phyloP scores from a whole-genome alignment of 495 filamentous ascomycete genomes.

The Halenospora varia region DNA sequence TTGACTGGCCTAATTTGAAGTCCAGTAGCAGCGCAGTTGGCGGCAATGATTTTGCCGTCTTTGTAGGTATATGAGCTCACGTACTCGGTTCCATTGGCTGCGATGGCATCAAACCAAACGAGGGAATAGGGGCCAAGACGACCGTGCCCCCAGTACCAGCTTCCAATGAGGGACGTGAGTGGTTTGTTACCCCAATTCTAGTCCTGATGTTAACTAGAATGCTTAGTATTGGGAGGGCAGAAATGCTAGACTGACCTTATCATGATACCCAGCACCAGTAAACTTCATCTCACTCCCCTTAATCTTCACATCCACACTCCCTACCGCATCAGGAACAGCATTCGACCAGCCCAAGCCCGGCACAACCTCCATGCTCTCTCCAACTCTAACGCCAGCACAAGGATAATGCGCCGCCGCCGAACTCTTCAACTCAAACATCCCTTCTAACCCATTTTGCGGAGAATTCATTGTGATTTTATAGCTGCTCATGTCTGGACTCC shows the following conservation, averaged over 20 bases:
- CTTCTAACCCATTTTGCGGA: slow-evolving; percentile 5
- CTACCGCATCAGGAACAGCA: slow-evolving; percentile 31
- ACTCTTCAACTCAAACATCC: slow-evolving; percentile 7
- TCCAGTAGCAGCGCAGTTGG: slow-evolving; percentile 3
- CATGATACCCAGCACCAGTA: slow-evolving; percentile 37
- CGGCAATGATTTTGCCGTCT: slow-evolving; percentile 22
- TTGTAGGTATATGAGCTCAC: slow-evolving; percentile 31
- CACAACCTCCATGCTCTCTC: slow-evolving; percentile 24
- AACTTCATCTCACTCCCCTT: slow-evolving; percentile 29
- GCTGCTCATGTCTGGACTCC: background rate
- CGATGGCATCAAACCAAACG: slow-evolving; percentile 37
- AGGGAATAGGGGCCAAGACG: slow-evolving; percentile 35
- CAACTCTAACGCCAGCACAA: slow-evolving; percentile 23
- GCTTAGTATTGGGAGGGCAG: background rate
- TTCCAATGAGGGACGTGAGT: slow-evolving; percentile 12
- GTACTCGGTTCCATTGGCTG: slow-evolving; percentile 23
- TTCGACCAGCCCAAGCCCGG: slow-evolving; percentile 36
- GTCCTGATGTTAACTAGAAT: background rate
- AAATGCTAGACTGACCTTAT: slow-evolving; percentile 27
- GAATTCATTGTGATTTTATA: slow-evolving; percentile 9
- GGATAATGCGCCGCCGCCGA: slow-evolving; percentile 12
- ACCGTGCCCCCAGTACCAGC: slow-evolving; percentile 41
- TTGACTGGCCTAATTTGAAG: slow-evolving; percentile 16
- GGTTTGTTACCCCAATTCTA: slow-evolving; percentile 32
- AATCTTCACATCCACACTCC: slow-evolving; percentile 28